Evolutionary conservation across 2,329 filamentous ascomycete species (phyloP), one percentile per base, ranked within the genome.

Genomic region (Claviceps sp.): DNA sequence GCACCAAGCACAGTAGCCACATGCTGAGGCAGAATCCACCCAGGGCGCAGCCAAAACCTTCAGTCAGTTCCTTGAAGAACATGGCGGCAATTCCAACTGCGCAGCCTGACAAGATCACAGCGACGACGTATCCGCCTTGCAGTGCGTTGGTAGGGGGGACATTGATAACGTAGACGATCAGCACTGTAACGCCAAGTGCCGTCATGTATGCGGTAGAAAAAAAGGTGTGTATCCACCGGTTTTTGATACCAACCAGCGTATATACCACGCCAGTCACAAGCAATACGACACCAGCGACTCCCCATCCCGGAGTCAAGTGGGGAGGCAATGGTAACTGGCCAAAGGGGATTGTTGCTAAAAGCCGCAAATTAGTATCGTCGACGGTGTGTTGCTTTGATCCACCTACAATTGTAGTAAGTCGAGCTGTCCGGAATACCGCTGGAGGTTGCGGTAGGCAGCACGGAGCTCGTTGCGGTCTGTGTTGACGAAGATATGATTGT

Each of bases 161-260:
- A 51, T 76, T 84, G 85, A 94, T 93, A 41, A 96, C 84, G 64
- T 96, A 96, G 45, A 95, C 68, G 51, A 96, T 88, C 22, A 97
- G 73, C 2, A 95, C 85, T 0, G 85, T 81, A 13, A 93, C 82
- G 16, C 85, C 82, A 39, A 96, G 70, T 45, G 82, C 78, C 22
- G 80, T 75, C 26, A 93, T 72, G 59, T 86, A 90, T 5, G 81
- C 86, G 0, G 84, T 80, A 14, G 89, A 93, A 53, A 95, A 77
- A 65, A 86, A 94, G 16, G 86, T 82, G 63, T 93, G 85, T 13
- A 91, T 76, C 79, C 79, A 84, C 65, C 78, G 76, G 61, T 88
- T 88, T 67, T 88, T 91, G 61, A 95, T 88, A 1, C 90, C 90
- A 58, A 95, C 77, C 19, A 95, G 68, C 7, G 80, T 76, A 62